These are phyloP conservation scores for Skeletonema tropicum DNA, from an alignment of 108 stramenopile species.

Conservation along the genomic window DNA sequence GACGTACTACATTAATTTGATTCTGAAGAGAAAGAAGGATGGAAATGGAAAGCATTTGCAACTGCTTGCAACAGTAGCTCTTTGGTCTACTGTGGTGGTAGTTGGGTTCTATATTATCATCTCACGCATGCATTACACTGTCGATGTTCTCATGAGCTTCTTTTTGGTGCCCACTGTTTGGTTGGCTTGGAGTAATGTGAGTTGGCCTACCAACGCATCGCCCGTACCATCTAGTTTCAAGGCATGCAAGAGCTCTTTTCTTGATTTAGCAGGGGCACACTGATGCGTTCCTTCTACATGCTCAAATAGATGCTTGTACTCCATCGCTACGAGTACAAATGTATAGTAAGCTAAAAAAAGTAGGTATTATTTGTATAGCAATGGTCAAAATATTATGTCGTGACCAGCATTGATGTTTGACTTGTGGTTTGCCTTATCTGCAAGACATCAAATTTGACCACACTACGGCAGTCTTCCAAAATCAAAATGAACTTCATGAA, in stretches of 20 bases:
- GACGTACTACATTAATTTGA: slow-evolving; percentile 19
- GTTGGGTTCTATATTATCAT: slow-evolving; percentile 13
- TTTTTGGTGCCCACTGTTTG: slow-evolving; percentile 19
- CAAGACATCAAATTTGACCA: background rate
- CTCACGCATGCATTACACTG: slow-evolving; percentile 20
- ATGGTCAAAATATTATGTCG: no score
- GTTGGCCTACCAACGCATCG: background rate
- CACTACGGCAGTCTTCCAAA: background rate
- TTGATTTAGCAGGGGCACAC: slow-evolving; percentile 1
- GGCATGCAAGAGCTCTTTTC: slow-evolving; percentile 3
- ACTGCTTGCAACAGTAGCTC: slow-evolving; percentile 3
- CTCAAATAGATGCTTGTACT: no score
- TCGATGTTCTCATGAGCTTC: slow-evolving; percentile 23
- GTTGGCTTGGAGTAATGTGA: slow-evolving; percentile 20
- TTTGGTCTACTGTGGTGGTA: slow-evolving; percentile 3
- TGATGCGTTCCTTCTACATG: background rate
- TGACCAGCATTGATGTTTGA: background rate
- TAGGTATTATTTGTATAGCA: no score
- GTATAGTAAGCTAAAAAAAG: no score
- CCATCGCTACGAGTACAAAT: no score
- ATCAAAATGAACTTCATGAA: slow-evolving; percentile 38
- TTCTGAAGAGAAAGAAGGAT: slow-evolving; percentile 1
- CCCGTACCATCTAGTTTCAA: background rate
- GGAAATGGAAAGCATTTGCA: background rate
- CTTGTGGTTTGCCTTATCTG: background rate